Evolutionary conservation across 192 early-diverging fungal species (phyloP), one percentile per base, ranked within the genome.

Genomic region (Backusella sp.): DNA sequence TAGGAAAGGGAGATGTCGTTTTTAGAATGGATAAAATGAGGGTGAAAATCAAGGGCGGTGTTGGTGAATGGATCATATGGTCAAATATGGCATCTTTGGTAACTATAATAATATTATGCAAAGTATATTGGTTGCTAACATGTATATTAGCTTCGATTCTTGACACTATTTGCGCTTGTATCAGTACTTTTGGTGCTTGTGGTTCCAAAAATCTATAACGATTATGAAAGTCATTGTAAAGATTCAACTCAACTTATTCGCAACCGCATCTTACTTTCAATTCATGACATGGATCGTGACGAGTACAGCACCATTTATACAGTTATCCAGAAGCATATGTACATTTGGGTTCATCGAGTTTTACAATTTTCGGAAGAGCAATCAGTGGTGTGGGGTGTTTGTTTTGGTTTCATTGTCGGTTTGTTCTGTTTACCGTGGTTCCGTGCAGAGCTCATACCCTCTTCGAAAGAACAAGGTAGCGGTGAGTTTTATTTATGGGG

Each of bases 11-110:
- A n/a, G 73, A 68, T 0, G 74, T 90, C 14, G 74, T 86, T 17
- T 96, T 97, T 79, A 78, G 93, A 53, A 82, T 96, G 12, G 90
- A 94, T 72, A 85, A 86, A 7, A 62, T 86, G 66, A 70, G 87
- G 14, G 79, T 88, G 7, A 76, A 88, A 19, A 87, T 90, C 66
- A 86, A 91, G 36, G 92, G 87, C n/a, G 85, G 89, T 32, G 77
- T 87, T 23, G 91, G 91, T 37, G 87, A 91, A 72, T 92, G 87
- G 90, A 83, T 93, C 41, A 93, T 93, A 79, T 84, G 82, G 74
- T 83, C 87, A 65, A 79, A 84, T 52, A 83, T 89, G 67, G 78
- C 88, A 2, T 37, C 76, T 12, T 77, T 90, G 28, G 88, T 93
- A 84, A 84, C 21, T 5, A 23, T 23, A 21, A 69, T 69, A 17